phyloP scores from a whole-genome alignment of 2,329 filamentous ascomycete species.

The Achaetomium macrosporum region DNA sequence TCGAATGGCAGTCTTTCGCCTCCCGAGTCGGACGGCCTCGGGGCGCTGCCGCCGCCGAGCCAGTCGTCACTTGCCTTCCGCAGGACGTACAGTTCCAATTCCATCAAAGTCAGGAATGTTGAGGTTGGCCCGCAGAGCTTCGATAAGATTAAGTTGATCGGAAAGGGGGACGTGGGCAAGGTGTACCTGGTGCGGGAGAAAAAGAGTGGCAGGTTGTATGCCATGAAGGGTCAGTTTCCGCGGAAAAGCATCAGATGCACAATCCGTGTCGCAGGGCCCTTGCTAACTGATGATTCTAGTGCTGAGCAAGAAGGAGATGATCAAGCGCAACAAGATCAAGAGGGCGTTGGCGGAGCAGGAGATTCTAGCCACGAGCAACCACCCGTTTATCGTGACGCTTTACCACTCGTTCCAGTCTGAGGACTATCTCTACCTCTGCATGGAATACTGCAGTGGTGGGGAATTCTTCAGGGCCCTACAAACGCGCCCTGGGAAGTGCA shows the following conservation, averaged over 20 bases:
- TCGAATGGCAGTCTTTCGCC: slow-evolving; percentile 35
- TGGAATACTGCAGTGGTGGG: slow-evolving; percentile 98
- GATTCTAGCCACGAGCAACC: slow-evolving; percentile 96
- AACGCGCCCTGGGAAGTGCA: slow-evolving; percentile 93
- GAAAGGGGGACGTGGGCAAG: slow-evolving; percentile 97
- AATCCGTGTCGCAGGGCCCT: not conserved
- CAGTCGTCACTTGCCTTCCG: slow-evolving; percentile 72
- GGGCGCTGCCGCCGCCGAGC: slow-evolving; percentile 60
- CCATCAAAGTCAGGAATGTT: slow-evolving; percentile 95
- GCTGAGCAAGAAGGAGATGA: slow-evolving; percentile 99
- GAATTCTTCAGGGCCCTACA: slow-evolving; percentile 97
- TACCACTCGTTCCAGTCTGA: slow-evolving; percentile 99
- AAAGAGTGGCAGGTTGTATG: slow-evolving; percentile 91
- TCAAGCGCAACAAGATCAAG: slow-evolving; percentile 99
- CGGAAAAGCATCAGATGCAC: not conserved
- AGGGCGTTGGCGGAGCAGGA: slow-evolving; percentile 94
- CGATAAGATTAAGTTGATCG: slow-evolving; percentile 99
- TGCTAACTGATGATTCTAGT: slow-evolving; percentile 54
- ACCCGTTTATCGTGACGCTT: slow-evolving; percentile 96
- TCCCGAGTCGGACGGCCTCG: slow-evolving; percentile 47
- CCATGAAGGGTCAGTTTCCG: slow-evolving; percentile 80
- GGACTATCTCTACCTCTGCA: slow-evolving; percentile 97
- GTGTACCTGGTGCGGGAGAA: slow-evolving; percentile 97
- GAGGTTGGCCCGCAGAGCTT: slow-evolving; percentile 94
- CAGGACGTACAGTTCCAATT: slow-evolving; percentile 97